A percentile compares a stretch with the other conserved stretches of the same genome.
Evolutionary conservation across 164 flowering plant species (phyloP).

Genomic region (Tinospora cordifolia): DNA sequence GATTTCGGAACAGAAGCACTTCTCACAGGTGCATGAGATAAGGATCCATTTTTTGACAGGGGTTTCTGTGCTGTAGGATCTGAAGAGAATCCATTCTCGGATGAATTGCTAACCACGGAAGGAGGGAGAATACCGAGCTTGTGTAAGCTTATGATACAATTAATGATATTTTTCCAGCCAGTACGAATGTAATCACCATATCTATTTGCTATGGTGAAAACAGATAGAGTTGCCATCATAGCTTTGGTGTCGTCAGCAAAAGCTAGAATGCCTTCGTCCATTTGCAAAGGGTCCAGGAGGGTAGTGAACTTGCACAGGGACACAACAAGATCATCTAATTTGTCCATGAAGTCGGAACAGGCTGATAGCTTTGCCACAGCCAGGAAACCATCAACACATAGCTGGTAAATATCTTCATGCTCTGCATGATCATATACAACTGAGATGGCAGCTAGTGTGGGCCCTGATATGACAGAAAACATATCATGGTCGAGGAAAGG

Average conservation of each 20-base stretch:
- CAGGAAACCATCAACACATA: slow-evolving; percentile 32
- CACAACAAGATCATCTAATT: slow-evolving; percentile 32
- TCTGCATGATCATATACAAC: slow-evolving; percentile 38
- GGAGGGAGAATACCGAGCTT: slow-evolving; percentile 31
- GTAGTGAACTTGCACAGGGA: slow-evolving; percentile 37
- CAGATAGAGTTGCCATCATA: slow-evolving; percentile 31
- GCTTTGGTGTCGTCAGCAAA: slow-evolving; percentile 32
- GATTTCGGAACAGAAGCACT: slow-evolving; percentile 24
- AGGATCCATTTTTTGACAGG: slow-evolving; percentile 16
- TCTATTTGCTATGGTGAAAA: slow-evolving; percentile 33
- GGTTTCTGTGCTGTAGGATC: slow-evolving; percentile 21
- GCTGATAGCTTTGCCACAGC: slow-evolving; percentile 36
- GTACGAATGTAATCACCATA: slow-evolving; percentile 32
- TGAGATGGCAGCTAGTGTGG: slow-evolving; percentile 37
- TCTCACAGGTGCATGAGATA: slow-evolving; percentile 18
- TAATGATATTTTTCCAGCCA: slow-evolving; percentile 36
- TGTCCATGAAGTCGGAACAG: slow-evolving; percentile 26
- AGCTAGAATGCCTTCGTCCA: slow-evolving; percentile 27
- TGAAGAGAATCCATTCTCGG: slow-evolving; percentile 18
- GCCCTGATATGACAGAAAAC: slow-evolving; percentile 35
- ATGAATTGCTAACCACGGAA: slow-evolving; percentile 20
- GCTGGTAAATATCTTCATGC: slow-evolving; percentile 26
- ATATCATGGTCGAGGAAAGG: slow-evolving; percentile 32
- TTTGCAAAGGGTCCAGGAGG: slow-evolving; percentile 22
- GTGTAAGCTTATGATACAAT: slow-evolving; percentile 34